Evolutionary conservation across 768 basidiomycete species (phyloP), one percentile per base, ranked within the genome.

Genomic region (Punctularia strigosozonata): DNA sequence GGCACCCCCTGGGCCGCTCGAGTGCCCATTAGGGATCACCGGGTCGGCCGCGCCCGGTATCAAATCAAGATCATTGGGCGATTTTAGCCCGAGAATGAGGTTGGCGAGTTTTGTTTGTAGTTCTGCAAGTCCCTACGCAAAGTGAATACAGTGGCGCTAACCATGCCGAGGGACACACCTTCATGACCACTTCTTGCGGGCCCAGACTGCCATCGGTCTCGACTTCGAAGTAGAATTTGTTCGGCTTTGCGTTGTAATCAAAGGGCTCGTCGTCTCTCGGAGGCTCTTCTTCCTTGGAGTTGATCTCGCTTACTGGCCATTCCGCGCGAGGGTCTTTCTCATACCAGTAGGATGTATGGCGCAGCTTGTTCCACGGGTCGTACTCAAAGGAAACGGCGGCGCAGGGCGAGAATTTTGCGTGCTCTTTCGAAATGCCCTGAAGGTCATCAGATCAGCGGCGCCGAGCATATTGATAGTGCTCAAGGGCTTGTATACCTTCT

Each of bases 381-480:
- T 99, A 99, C 63, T 99, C 95, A 47, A 94, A 98, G 6, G 81
- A 77, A 14, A 99, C 80, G 6, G 95, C 90, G 2, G 90, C 85
- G 43, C 91, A 86, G 10, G 95, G 94, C 0, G 90, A 94, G 89
- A 94, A 99, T 62, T 99, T 99, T 10, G 95, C 91, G 54, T 99
- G 95, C 56, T 95, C 90, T 66, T 97, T 97, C 3, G 94, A 90
- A 43, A 95, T 81, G 30, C 94, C 94, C 94, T 97, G 51, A 19
- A 6, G n/a, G n/a, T 25, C 31, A 17, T 17, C 12, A 25, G 19
- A 37, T 23, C 18, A 17, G 24, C 38, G 33, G 42, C 41, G 18
- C 25, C 33, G 25, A 22, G 37, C 21, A 22, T 23, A 5, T 18
- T 5, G 17, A 14, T 24, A 15, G n/a, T n/a, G n/a, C 40, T 39